Evolutionary conservation across 495 filamentous ascomycete species (phyloP).

Genomic region (Pyronema omphalodes): DNA sequence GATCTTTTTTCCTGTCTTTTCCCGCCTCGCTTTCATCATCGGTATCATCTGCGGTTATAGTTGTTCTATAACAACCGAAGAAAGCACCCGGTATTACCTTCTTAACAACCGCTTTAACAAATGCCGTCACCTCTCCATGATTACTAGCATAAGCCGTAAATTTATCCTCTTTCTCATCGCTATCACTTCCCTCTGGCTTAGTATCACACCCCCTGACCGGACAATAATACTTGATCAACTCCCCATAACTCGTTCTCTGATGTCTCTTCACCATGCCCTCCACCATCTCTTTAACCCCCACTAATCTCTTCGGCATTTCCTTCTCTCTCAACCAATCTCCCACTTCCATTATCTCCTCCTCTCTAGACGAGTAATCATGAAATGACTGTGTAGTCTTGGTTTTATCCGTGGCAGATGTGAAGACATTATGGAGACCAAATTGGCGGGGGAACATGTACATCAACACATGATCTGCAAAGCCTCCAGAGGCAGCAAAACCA

Average conservation of each 20-base stretch:
- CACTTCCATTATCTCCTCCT: constrained; percentile 49
- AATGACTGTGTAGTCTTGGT: constrained; percentile 48
- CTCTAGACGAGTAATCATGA: constrained; percentile 67
- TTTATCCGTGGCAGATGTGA: constrained; percentile 45
- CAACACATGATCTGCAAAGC: constrained; percentile 56
- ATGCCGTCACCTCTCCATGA: constrained; percentile 56
- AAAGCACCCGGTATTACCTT: constrained; percentile 60
- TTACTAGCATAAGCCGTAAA: constrained; percentile 59
- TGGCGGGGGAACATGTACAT: constrained; percentile 89
- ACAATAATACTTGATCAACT: constrained; percentile 67
- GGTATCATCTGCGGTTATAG: no score
- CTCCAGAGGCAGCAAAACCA: neutral
- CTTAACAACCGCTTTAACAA: constrained; percentile 58
- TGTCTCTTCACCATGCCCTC: constrained; percentile 51
- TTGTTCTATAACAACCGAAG: constrained; percentile 35
- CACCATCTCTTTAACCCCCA: constrained; percentile 44
- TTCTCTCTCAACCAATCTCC: constrained; percentile 15
- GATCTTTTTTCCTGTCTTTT: constrained; percentile 9
- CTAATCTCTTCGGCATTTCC: constrained; percentile 50
- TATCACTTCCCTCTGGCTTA: neutral
- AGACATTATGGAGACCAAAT: constrained; percentile 82
- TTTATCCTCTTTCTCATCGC: constrained; percentile 14
- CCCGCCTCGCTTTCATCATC: no score
- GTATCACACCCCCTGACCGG: constrained; percentile 25
- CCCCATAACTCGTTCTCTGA: constrained; percentile 53